Conservation (phyloP, 2,329 filamentous ascomycete species). For the Exophiala viscosa region DNA sequence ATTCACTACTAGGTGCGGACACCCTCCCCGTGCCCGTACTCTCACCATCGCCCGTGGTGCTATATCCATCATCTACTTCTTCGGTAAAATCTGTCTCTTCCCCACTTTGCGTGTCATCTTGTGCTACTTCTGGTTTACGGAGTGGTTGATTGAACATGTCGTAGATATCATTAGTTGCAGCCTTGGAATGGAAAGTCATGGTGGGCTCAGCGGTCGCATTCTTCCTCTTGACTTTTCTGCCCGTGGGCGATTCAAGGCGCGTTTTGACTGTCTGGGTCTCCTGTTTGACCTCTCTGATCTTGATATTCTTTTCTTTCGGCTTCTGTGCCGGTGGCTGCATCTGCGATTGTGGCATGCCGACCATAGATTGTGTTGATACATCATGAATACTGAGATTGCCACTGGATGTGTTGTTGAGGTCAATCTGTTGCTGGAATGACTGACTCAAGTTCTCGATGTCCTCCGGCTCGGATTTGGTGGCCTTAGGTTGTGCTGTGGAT, state of each 20-base stretch:
- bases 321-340: slow-evolving; percentile 9
- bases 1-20: slow-evolving; percentile 61
- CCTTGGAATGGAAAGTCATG: slow-evolving; percentile 94
- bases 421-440: slow-evolving; percentile 19
- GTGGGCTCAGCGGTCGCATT: slow-evolving; percentile 70
- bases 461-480: slow-evolving; percentile 29
- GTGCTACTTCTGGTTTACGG: slow-evolving; percentile 43
- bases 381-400: slow-evolving; percentile 18
- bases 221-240: slow-evolving; percentile 78
- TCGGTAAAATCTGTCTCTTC: slow-evolving; percentile 62
- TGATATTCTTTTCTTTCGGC: slow-evolving; percentile 64
- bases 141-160: slow-evolving; percentile 92
- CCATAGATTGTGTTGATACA: slow-evolving; percentile 25
- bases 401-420: slow-evolving; percentile 7
- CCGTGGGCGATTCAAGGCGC: slow-evolving; percentile 83
- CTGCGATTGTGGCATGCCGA: slow-evolving; percentile 25
- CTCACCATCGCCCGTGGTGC: slow-evolving; percentile 70
- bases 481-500: slow-evolving; percentile 6
- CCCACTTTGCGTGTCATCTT: slow-evolving; percentile 56
- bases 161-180: slow-evolving; percentile 96
- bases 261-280: slow-evolving; percentile 95
- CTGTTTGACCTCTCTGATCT: slow-evolving; percentile 74
- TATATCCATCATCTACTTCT: slow-evolving; percentile 62
- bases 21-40: slow-evolving; percentile 75
- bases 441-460: slow-evolving; percentile 29